Evolutionary conservation across 768 basidiomycete species (phyloP), one percentile per base, ranked within the genome.

Genomic region (Pilatotrama ljubarskyi): DNA sequence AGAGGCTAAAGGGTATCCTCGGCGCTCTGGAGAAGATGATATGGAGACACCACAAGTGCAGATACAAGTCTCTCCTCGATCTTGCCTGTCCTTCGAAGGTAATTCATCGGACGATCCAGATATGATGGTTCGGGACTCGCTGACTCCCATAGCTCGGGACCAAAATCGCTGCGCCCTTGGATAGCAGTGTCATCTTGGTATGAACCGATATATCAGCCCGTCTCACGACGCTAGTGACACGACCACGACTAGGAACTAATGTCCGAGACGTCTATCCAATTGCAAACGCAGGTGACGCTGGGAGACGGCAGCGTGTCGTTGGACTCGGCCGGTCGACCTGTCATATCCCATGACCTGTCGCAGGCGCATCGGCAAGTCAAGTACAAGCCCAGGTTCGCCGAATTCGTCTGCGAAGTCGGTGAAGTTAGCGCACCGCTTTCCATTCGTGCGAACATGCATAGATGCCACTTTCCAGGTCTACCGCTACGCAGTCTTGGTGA

Each of bases 51-150:
- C 72, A 77, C 0, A 87, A 84, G 65, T 91, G 89, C 64, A 80
- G 81, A 14, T 93, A 93, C 66, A 81, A 82, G 57, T 77, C 80
- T n/a, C 66, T 93, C 32, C 74, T 85, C 26, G 80, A 88, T 59
- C 72, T 78, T 25, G 70, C 78, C n/a, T 95, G 94, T 68, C 87
- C 90, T 3, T 88, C 90, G 5, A 94, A 94, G 79, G 91, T 87
- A 59, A 18, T n/a, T 56, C 41, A 37, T 17, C 20, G 65, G 41
- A 35, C 13, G 25, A 20, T 26, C 24, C 29, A 40, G 20, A 43
- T 13, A 25, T 14, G 51, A 20, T 18, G 14, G 40, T 11, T 43
- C 38, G n/a, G n/a, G n/a, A 41, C 35, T 11, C 59, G 20, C 29
- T 41, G 14, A 44, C 40, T 2, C 11, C 18, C 37, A 37, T 55